Evolutionary conservation across 192 early-diverging fungal genomes (phyloP).

Genomic region (Martensiomyces pterosporus): DNA sequence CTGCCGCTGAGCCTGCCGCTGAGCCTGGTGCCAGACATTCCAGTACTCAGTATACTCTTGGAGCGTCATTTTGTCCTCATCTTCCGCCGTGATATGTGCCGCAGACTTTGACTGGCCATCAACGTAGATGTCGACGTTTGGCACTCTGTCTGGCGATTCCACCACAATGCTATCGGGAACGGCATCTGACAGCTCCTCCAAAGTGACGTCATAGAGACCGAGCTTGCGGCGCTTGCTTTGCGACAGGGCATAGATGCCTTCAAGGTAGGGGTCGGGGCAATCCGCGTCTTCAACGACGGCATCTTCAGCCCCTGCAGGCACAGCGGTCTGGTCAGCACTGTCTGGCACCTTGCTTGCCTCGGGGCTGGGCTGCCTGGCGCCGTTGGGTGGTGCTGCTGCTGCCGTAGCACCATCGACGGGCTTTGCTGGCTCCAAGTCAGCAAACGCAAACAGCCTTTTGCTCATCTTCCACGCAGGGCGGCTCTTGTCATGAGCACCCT

Average conservation of each 20-base stretch:
- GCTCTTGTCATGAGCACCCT: slow-evolving; percentile 6
- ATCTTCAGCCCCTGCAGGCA: not conserved
- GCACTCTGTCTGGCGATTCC: not conserved
- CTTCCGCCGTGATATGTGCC: slow-evolving; percentile 20
- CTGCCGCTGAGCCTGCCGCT: not conserved
- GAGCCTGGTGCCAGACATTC: slow-evolving; percentile 23
- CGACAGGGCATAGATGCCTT: slow-evolving; percentile 39
- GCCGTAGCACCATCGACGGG: not conserved
- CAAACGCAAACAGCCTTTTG: slow-evolving; percentile 45
- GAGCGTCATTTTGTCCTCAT: slow-evolving; percentile 32
- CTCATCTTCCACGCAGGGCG: slow-evolving; percentile 15
- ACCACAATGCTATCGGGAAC: slow-evolving; percentile 5
- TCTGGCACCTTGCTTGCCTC: not conserved
- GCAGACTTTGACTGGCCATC: slow-evolving; percentile 31
- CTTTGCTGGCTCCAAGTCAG: slow-evolving; percentile 13
- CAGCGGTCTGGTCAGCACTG: not conserved
- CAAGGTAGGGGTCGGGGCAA: slow-evolving; percentile 22
- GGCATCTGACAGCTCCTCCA: slow-evolving; percentile 6
- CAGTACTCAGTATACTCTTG: slow-evolving; percentile 40
- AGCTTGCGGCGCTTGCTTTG: slow-evolving; percentile 33
- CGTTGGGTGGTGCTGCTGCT: not conserved
- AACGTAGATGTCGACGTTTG: slow-evolving; percentile 12
- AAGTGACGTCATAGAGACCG: slow-evolving; percentile 23
- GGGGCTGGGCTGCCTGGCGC: not conserved
- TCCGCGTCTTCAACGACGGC: slow-evolving; percentile 1